Percentiles rank a stretch among this genome's conserved stretches.
These are phyloP conservation scores for Dendrocalamus sinicus DNA, from an alignment of 176 grass and related monocot genomes.

Conservation along the genomic window DNA sequence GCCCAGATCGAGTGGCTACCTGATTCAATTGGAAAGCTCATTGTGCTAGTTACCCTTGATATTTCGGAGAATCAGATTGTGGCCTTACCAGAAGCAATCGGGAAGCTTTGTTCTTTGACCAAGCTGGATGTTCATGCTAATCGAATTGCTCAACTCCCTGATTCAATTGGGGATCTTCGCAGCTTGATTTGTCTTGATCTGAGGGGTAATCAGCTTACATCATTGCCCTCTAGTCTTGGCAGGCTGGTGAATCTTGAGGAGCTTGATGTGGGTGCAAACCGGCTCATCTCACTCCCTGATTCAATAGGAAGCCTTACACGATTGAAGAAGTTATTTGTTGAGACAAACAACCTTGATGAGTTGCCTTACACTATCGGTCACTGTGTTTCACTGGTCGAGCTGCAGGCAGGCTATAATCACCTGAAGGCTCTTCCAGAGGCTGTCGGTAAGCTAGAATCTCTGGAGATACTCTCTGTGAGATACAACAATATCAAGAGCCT, in stretches of 20 bases:
- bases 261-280: conserved; percentile 78
- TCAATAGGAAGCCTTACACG: conserved; percentile 68
- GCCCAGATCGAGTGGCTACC: conserved; percentile 94
- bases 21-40: conserved; percentile 94
- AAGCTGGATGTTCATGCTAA: conserved; percentile 88
- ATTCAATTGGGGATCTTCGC: conserved; percentile 71
- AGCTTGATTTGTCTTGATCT: conserved; percentile 73
- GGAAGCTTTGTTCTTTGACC: conserved; percentile 81
- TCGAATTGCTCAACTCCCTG: conserved; percentile 68
- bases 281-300: conserved; percentile 75
- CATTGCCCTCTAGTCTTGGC: conserved; percentile 69
- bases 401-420: conserved; percentile 84
- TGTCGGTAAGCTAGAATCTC: conserved; percentile 81
- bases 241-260: conserved; percentile 86
- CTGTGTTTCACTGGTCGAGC: conserved; percentile 75
- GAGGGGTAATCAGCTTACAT: conserved; percentile 79
- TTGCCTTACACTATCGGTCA: conserved; percentile 89
- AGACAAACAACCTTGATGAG: conserved; percentile 90
- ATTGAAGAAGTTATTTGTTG: conserved; percentile 78
- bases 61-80: conserved; percentile 78
- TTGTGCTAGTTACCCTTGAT: conserved; percentile 75
- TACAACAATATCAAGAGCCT: conserved; percentile 93
- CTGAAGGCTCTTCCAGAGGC: conserved; percentile 94
- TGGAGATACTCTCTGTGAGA: conserved; percentile 85
- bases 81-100: conserved; percentile 71